Evolutionary conservation across 2,329 filamentous ascomycete genomes (phyloP).

Genomic region (Aspergillus jensenii): DNA sequence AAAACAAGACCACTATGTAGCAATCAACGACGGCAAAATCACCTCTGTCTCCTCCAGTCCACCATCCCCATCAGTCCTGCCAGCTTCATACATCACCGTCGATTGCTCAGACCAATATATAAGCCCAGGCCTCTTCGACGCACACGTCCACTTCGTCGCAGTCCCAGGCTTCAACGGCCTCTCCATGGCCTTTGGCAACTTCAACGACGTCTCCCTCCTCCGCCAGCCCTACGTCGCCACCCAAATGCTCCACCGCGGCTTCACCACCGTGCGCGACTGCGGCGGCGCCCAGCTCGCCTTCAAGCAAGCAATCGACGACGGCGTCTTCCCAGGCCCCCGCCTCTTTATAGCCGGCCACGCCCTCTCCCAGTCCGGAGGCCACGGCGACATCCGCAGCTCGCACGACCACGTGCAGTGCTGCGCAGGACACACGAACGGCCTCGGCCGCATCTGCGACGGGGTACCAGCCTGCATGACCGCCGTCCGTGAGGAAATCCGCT

Average conservation of each 20-base stretch:
- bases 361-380: slow-evolving; percentile 59
- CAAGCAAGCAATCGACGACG: slow-evolving; percentile 55
- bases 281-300: slow-evolving; percentile 57
- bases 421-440: slow-evolving; percentile 39
- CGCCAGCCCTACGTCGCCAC: slow-evolving; percentile 21
- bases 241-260: slow-evolving; percentile 57
- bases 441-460: slow-evolving; percentile 53
- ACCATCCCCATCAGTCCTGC: neutral
- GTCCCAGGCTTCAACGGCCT: slow-evolving; percentile 24
- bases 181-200: slow-evolving; percentile 22
- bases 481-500: slow-evolving; percentile 55
- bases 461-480: slow-evolving; percentile 55
- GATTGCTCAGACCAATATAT: slow-evolving; percentile 22
- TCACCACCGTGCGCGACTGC: slow-evolving; percentile 60
- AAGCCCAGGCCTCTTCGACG: slow-evolving; percentile 27
- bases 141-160: slow-evolving; percentile 27
- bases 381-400: slow-evolving; percentile 45
- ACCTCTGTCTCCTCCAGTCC: slow-evolving; percentile 6
- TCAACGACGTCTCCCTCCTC: slow-evolving; percentile 22
- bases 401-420: slow-evolving; percentile 48
- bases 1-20: slow-evolving; percentile 3
- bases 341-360: slow-evolving; percentile 57
- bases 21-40: slow-evolving; percentile 21
- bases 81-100: neutral
- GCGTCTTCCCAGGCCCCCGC: slow-evolving; percentile 55